Conservation (phyloP, 2,329 filamentous ascomycete genomes). For the Colletotrichum caudatum region DNA sequence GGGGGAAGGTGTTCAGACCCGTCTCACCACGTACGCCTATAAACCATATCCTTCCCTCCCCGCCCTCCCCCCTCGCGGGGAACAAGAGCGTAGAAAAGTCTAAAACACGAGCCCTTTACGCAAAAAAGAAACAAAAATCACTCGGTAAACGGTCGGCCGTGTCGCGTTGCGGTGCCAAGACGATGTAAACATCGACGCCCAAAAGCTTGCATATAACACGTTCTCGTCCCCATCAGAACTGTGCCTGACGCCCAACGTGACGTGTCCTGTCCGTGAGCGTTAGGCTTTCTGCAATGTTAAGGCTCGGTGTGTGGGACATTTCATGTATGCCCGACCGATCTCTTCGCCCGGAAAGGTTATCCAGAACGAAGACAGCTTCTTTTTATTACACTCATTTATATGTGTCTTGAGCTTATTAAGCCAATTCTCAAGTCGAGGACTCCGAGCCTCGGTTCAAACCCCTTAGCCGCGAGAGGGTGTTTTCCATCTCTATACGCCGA, state of each 20-base stretch:
- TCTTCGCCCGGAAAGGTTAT: neutral
- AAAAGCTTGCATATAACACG: neutral
- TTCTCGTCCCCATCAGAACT: neutral
- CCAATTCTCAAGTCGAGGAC: neutral
- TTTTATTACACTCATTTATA: conserved; percentile 27
- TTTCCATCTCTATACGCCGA: neutral
- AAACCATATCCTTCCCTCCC: neutral
- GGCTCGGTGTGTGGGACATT: neutral
- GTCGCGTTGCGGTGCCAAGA: neutral
- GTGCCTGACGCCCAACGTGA: neutral
- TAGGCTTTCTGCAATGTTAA: too few relatives aligned
- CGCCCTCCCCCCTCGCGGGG: neutral
- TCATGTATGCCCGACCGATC: neutral
- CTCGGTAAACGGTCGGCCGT: neutral
- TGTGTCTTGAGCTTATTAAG: neutral
- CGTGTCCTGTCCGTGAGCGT: neutral
- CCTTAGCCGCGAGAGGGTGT: neutral
- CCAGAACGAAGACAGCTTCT: neutral
- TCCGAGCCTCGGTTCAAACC: neutral
- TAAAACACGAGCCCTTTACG: neutral
- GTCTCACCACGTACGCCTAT: neutral
- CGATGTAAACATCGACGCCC: neutral
- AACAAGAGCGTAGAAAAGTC: neutral
- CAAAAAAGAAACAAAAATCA: neutral
- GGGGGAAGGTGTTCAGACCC: neutral